Evolutionary conservation across 2,329 filamentous ascomycete genomes (phyloP), one percentile per base, ranked within the genome.

Genomic region (Fusarium palustre): DNA sequence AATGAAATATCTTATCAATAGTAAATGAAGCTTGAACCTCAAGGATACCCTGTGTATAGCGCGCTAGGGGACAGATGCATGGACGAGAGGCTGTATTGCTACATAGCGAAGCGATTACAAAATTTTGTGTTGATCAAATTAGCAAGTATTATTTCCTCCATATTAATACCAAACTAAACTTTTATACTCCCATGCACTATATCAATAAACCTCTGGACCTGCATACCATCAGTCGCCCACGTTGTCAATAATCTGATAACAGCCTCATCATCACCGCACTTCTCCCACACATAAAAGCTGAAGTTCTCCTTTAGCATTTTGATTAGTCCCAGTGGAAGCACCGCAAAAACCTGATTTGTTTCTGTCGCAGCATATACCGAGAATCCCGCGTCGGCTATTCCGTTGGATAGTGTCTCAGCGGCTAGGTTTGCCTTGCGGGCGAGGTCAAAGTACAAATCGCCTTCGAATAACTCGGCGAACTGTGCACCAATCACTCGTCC

Each of bases 261-360:
- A 0, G 79, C 79, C 47, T 75, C 70, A 10, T 76, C 78, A 55
- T 81, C 77, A 1, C 79, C 79, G 25, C 76, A 72, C 58, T 79
- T 79, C 38, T 86, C 82, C 84, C 84, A 85, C 1, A 81, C 78
- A 63, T 85, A 84, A 54, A 86, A 86, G 2, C 73, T 69, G 58
- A 84, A 86, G 8, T 76, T 70, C 42, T 81, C 78, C 62, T 84
- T 80, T 36, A 86, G 66, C 24, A 67, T 70, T 4, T 77, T 71
- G 24, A 84, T 78, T 36, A 85, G 49, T 0, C 66, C 68, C 15
- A 79, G 38, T 0, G 83, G 83, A 5, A 86, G 66, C 3, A 81
- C 75, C 0, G 82, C 82, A 75, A 86, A 86, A 4, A 86, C 83
- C 68, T 86, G 84, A 54, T 86, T 86, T 11, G 84, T 86, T 72